These are phyloP conservation scores for Ophiosphaerella narmari DNA, from an alignment of 2,329 filamentous ascomycete species.

Conservation along the genomic window DNA sequence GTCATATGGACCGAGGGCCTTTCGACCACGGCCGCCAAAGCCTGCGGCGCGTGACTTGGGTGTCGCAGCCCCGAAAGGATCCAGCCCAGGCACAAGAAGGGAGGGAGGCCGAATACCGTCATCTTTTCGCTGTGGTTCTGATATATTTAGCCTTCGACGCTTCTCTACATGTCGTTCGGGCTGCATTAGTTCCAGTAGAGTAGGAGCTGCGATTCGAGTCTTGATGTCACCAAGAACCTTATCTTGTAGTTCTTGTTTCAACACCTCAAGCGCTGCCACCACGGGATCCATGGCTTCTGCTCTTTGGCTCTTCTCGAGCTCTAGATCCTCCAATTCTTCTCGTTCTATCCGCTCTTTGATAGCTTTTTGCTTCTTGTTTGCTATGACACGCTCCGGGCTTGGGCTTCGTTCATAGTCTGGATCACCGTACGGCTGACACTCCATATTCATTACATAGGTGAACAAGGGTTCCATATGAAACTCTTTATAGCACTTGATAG, in stretches of 20 bases:
- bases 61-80: slow-evolving; percentile 67
- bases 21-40: slow-evolving; percentile 49
- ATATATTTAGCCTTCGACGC: slow-evolving; percentile 76
- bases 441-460: slow-evolving; percentile 91
- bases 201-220: slow-evolving; percentile 80
- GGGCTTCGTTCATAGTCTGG: slow-evolving; percentile 64
- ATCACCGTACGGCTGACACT: slow-evolving; percentile 72
- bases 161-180: slow-evolving; percentile 80
- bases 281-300: slow-evolving; percentile 92
- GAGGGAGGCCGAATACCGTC: slow-evolving; percentile 62
- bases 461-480: slow-evolving; percentile 86
- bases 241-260: slow-evolving; percentile 80
- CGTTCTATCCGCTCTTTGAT: slow-evolving; percentile 69
- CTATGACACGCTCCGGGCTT: slow-evolving; percentile 55
- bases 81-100: slow-evolving; percentile 60
- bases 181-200: slow-evolving; percentile 79
- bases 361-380: slow-evolving; percentile 61
- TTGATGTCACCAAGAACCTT: slow-evolving; percentile 90
- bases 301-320: slow-evolving; percentile 86
- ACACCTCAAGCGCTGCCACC: slow-evolving; percentile 75
- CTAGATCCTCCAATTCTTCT: slow-evolving; percentile 80
- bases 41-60: slow-evolving; percentile 56
- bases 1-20: slow-evolving; percentile 52
- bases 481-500: slow-evolving; percentile 76
- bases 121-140: slow-evolving; percentile 64